Conservation (phyloP, 2,329 filamentous ascomycete genomes). For the Clarireedia homoeocarpa region DNA sequence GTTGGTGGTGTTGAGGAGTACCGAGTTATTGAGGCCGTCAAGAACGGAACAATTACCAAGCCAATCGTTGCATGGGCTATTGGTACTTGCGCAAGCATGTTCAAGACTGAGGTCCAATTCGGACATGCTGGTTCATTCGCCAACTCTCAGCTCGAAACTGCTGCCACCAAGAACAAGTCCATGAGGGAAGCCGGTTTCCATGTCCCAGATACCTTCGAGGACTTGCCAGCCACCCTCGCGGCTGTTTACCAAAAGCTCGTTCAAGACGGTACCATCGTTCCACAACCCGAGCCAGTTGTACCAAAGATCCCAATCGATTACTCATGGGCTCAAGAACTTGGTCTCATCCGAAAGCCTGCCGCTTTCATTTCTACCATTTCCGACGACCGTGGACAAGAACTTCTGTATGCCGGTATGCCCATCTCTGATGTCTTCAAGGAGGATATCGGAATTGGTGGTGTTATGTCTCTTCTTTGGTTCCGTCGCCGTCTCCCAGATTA, state of each 20-base stretch:
- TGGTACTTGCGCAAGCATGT: slow-evolving; percentile 98
- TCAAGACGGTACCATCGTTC: slow-evolving; percentile 74
- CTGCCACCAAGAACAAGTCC: slow-evolving; percentile 89
- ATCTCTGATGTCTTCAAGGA: slow-evolving; percentile 99
- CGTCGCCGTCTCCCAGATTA: slow-evolving; percentile 92
- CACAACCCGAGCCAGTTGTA: slow-evolving; percentile 79
- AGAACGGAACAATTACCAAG: slow-evolving; percentile 92
- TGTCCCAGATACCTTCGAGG: slow-evolving; percentile 95
- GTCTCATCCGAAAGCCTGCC: slow-evolving; percentile 98
- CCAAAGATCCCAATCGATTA: slow-evolving; percentile 99
- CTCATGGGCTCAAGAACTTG: slow-evolving; percentile 98
- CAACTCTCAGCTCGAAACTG: slow-evolving; percentile 98
- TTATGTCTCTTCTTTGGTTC: slow-evolving; percentile 99
- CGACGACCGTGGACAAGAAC: slow-evolving; percentile 98
- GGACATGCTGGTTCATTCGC: slow-evolving; percentile 97
- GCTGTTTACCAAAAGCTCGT: slow-evolving; percentile 85
- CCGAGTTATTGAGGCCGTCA: slow-evolving; percentile 96
- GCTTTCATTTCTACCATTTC: slow-evolving; percentile 99
- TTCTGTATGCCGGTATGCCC: slow-evolving; percentile 97
- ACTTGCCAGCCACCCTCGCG: slow-evolving; percentile 71
- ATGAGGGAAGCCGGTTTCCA: slow-evolving; percentile 94
- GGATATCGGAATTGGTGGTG: slow-evolving; percentile 98
- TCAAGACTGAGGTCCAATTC: slow-evolving; percentile 99
- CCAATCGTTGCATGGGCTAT: slow-evolving; percentile 99
- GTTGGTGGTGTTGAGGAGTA: slow-evolving; percentile 99